These are phyloP conservation scores for Pyrus pyrifolia DNA, from an alignment of 306 rosid species.

Conservation along the genomic window DNA sequence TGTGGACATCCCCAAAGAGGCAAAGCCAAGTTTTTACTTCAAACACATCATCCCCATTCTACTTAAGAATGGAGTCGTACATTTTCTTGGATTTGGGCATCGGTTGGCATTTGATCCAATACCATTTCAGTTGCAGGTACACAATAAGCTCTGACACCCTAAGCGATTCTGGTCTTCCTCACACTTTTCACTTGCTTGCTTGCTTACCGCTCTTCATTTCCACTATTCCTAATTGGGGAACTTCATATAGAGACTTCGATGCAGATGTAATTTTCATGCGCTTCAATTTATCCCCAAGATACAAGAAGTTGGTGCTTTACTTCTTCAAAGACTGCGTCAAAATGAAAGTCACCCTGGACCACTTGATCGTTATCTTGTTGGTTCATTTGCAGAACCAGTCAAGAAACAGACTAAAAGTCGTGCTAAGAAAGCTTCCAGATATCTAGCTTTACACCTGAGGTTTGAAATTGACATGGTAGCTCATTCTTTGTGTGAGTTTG, in stretches of 20 bases:
- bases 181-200: constrained; percentile 5
- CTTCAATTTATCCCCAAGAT: constrained; percentile 88
- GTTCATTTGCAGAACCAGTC: constrained; percentile 46
- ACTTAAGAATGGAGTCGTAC: constrained; percentile 72
- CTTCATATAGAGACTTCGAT: constrained; percentile 97
- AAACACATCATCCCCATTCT: constrained; percentile 70
- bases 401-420: constrained; percentile 26
- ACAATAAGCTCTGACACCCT: constrained; percentile 20
- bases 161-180: constrained; percentile 10
- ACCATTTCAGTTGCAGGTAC: constrained; percentile 82
- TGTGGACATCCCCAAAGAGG: constrained; percentile 81
- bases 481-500: constrained; percentile 95
- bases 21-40: constrained; percentile 84
- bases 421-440: constrained; percentile 61
- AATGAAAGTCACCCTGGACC: constrained; percentile 47
- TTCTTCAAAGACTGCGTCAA: constrained; percentile 79
- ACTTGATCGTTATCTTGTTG: constrained; percentile 65
- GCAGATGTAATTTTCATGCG: constrained; percentile 98
- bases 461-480: constrained; percentile 98
- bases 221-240: constrained; percentile 71
- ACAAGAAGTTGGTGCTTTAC: constrained; percentile 84
- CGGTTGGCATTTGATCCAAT: constrained; percentile 95
- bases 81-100: constrained; percentile 91
- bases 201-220: constrained; percentile 18
- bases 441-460: constrained; percentile 89